phyloP scores from a whole-genome alignment of 257 asterid genomes.

The Penstemon davidsonii region DNA sequence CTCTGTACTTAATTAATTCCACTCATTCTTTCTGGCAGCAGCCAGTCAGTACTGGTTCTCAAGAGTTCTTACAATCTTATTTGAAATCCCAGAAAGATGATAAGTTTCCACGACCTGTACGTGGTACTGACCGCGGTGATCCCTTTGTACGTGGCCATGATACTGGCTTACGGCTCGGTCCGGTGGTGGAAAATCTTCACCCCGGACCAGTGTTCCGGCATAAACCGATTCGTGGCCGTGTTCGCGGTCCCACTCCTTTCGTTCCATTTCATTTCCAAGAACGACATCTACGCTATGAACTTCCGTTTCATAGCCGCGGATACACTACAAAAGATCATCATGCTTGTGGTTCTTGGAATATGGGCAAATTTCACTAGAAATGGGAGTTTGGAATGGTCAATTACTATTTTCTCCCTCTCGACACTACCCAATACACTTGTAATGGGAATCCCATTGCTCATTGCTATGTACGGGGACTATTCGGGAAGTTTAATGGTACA shows the following conservation, averaged over 20 bases:
- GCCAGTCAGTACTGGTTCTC: no score
- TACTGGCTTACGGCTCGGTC: slow-evolving; percentile 89
- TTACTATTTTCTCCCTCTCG: slow-evolving; percentile 78
- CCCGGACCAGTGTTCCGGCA: slow-evolving; percentile 94
- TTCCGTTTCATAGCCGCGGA: slow-evolving; percentile 91
- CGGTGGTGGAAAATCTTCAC: slow-evolving; percentile 98
- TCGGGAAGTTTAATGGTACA: slow-evolving; percentile 83
- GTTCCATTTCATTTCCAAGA: slow-evolving; percentile 76
- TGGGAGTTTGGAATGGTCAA: slow-evolving; percentile 89
- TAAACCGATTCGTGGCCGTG: slow-evolving; percentile 84
- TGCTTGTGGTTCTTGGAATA: slow-evolving; percentile 55
- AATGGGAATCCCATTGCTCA: slow-evolving; percentile 85
- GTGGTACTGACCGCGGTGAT: slow-evolving; percentile 77
- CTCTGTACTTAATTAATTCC: neutral
- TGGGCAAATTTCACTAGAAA: slow-evolving; percentile 72
- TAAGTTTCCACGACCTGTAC: slow-evolving; percentile 74
- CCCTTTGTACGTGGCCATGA: slow-evolving; percentile 93
- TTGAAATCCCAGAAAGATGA: slow-evolving; percentile 45
- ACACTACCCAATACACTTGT: slow-evolving; percentile 89
- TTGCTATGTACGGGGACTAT: slow-evolving; percentile 76
- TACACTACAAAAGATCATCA: slow-evolving; percentile 68
- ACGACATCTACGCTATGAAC: slow-evolving; percentile 76
- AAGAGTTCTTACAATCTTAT: neutral
- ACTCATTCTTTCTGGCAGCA: slow-evolving; percentile 42
- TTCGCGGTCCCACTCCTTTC: slow-evolving; percentile 91